These are phyloP conservation scores for Metschnikowia kofuensis DNA, from an alignment of 805 yeast species.

Conservation along the genomic window DNA sequence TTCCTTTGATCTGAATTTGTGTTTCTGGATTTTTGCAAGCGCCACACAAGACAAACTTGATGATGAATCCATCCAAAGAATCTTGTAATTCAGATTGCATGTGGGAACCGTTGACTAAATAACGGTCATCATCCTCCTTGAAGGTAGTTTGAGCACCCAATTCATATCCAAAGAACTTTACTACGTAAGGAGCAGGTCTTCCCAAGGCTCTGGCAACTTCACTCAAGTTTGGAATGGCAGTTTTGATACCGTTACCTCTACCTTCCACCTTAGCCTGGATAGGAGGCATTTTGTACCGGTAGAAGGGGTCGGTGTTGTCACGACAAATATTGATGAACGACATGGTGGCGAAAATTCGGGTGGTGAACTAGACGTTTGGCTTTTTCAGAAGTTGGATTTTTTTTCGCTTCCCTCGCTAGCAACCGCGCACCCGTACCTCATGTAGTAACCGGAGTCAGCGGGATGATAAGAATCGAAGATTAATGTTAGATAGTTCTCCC, in stretches of 20 bases:
- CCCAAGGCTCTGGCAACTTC: slow-evolving; percentile 94
- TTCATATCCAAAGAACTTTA: slow-evolving; percentile 94
- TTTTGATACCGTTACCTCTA: slow-evolving; percentile 98
- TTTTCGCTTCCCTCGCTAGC: background rate
- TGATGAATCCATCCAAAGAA: slow-evolving; percentile 88
- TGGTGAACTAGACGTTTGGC: background rate
- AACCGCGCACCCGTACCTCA: slow-evolving; percentile 16
- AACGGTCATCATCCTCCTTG: slow-evolving; percentile 79
- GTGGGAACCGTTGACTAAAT: slow-evolving; percentile 91
- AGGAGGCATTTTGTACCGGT: slow-evolving; percentile 99
- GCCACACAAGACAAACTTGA: slow-evolving; percentile 88
- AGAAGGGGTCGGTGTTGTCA: slow-evolving; percentile 96
- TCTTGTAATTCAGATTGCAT: slow-evolving; percentile 90
- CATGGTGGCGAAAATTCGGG: slow-evolving; percentile 44
- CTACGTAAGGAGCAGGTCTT: slow-evolving; percentile 88
- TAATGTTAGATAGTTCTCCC: no score
- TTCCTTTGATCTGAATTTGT: slow-evolving; percentile 75
- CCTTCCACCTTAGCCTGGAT: slow-evolving; percentile 97
- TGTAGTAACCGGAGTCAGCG: background rate
- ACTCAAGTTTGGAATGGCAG: slow-evolving; percentile 82
- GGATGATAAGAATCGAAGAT: no score
- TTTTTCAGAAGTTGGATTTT: background rate
- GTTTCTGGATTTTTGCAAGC: slow-evolving; percentile 98
- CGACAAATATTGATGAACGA: slow-evolving; percentile 91
- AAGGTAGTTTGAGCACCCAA: slow-evolving; percentile 93